These are phyloP conservation scores for Penicillium roqueforti DNA, from an alignment of 495 filamentous ascomycete genomes.

Conservation along the genomic window DNA sequence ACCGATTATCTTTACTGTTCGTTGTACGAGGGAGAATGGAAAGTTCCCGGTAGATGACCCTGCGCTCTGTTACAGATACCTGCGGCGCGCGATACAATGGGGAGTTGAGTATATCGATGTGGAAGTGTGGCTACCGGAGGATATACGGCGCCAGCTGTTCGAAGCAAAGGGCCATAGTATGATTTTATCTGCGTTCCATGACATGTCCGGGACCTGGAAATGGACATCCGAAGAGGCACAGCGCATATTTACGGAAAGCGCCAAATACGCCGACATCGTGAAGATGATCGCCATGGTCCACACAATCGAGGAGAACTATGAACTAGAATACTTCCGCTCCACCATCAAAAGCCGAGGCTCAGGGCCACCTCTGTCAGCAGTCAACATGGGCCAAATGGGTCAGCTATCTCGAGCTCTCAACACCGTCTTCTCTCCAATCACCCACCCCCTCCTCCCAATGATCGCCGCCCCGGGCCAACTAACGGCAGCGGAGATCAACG, in stretches of 20 bases:
- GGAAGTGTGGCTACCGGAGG: conserved; percentile 77
- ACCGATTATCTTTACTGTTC: conserved; percentile 81
- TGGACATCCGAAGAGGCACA: conserved; percentile 70
- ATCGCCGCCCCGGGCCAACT: conserved; percentile 81
- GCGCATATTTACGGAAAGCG: conserved; percentile 61
- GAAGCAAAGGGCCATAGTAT: conserved; percentile 68
- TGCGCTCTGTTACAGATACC: conserved; percentile 66
- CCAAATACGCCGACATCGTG: conserved; percentile 74
- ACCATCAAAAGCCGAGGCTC: conserved; percentile 62
- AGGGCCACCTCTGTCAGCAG: conserved; percentile 68
- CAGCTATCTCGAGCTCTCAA: conserved; percentile 78
- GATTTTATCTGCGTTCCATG: conserved; percentile 84
- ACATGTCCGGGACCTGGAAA: conserved; percentile 77
- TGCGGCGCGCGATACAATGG: conserved; percentile 76
- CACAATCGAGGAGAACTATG: conserved; percentile 76
- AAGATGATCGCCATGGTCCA: conserved; percentile 84
- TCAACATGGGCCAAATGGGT: conserved; percentile 82
- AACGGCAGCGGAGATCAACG: conserved; percentile 78
- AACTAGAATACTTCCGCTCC: conserved; percentile 81
- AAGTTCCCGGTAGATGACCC: conserved; percentile 80
- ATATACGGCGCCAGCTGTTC: conserved; percentile 61
- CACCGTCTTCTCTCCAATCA: conserved; percentile 80
- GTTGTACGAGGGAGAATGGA: conserved; percentile 75
- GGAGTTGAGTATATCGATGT: conserved; percentile 86
- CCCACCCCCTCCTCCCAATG: conserved; percentile 76